Base-by-base conservation (phyloP, 495 filamentous ascomycete species). In the Penicillium psychrofluorescens region DNA sequence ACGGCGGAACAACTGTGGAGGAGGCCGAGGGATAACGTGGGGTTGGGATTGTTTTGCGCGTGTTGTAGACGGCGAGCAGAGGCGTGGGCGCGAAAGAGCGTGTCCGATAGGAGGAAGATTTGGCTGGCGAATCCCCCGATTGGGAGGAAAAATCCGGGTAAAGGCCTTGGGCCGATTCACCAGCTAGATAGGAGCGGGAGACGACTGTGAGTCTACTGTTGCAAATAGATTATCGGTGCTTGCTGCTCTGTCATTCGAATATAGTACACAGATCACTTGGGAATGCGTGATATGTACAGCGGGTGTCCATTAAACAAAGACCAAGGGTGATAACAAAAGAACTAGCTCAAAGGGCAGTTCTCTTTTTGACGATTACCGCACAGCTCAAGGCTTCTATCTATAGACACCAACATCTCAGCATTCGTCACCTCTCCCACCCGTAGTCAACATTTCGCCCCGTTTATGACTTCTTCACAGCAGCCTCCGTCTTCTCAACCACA, bases 81-180 rank as follows among this genome's bases (percentile, higher is more conserved):
- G 22, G 22, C 3, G 22, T 22, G 22, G 22, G 22, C 22, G 22
- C 22, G 22, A 2, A 2, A 22, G 2, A 6, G 22, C 22, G 22
- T 22, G 32, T 51, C 46, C 54, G 59, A 64, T 68, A 66, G 63
- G 65, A 62, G 65, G 61, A 54, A 61, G 50, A 55, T 57, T 36
- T 49, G 38, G 14, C 7, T 11, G 22, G 22, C 15, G 7, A 55
- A 46, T 58, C 49, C 45, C 44, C 63, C 57, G 65, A 62, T 62
- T 65, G 59, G 59, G 48, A 55, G 63, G 63, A 59, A 57, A 68
- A 58, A 49, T 45, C 43, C 45, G 51, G 54, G 43, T 45, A 55
- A 49, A 51, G 46, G 35, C 9, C 10, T 12, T 10, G 4, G n/a
- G 32, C 7, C 32, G 6, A 34, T 34, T 34, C 22, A 22, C 4